Percentiles rank a stretch among this genome's conserved stretches.
Evolutionary conservation across 176 grass and related monocot genomes (phyloP).

Genomic region (Oryza officinalis): DNA sequence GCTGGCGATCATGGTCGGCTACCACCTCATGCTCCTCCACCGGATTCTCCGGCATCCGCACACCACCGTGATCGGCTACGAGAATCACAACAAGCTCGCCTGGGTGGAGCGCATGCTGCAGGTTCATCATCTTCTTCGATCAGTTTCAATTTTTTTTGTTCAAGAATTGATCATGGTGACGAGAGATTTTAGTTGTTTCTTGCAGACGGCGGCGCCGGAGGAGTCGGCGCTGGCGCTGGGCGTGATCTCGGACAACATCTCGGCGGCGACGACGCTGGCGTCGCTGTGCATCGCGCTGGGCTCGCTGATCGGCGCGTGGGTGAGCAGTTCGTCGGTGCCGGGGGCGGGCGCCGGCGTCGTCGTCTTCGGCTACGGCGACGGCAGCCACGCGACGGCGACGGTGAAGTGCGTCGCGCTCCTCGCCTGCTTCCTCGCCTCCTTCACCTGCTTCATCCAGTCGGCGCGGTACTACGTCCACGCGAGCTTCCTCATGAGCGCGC

Average conservation of each 20-base stretch:
- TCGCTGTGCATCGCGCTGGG: constrained; percentile 81
- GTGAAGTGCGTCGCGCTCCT: constrained; percentile 68
- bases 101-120: constrained; percentile 63
- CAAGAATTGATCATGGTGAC: background rate
- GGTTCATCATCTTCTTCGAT: constrained; percentile 26
- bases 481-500: constrained; percentile 75
- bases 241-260: constrained; percentile 70
- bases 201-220: constrained; percentile 37
- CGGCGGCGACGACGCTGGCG: constrained; percentile 79
- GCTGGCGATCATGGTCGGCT: constrained; percentile 57
- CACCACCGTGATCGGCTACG: constrained; percentile 70
- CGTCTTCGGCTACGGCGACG: constrained; percentile 34
- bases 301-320: constrained; percentile 79
- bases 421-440: constrained; percentile 74
- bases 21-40: constrained; percentile 74
- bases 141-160: background rate
- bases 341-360: background rate
- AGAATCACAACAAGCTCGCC: constrained; percentile 79
- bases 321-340: constrained; percentile 48
- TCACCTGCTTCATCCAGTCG: constrained; percentile 90
- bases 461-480: constrained; percentile 72
- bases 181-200: background rate
- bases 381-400: constrained; percentile 34
- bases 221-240: constrained; percentile 55
- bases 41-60: constrained; percentile 55